These are phyloP conservation scores for Oehlia diaphana DNA, from an alignment of 192 early-diverging fungal species.

Conservation along the genomic window DNA sequence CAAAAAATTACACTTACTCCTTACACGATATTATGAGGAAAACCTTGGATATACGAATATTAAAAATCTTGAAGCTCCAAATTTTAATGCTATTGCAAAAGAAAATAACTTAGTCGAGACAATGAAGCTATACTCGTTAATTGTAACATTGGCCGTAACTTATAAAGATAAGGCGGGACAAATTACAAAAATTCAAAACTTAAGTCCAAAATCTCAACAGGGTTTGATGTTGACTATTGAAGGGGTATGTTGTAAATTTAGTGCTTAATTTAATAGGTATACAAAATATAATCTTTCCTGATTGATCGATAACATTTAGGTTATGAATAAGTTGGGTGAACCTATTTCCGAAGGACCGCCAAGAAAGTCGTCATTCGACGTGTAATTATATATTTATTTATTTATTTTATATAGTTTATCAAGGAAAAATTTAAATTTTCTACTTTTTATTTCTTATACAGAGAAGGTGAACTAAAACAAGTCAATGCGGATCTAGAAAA, in stretches of 20 bases:
- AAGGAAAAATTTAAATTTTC: not conserved
- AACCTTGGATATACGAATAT: conserved; percentile 67
- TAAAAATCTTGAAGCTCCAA: conserved; percentile 60
- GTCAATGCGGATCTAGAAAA: conserved; percentile 41
- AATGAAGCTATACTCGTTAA: conserved; percentile 77
- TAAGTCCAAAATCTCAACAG: conserved; percentile 73
- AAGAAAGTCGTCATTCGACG: not conserved
- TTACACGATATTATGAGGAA: conserved; percentile 86
- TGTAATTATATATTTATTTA: not conserved
- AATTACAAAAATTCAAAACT: conserved; percentile 80
- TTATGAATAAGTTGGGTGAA: conserved; percentile 24
- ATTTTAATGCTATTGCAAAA: conserved; percentile 84
- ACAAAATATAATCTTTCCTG: not conserved
- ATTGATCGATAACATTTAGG: conserved; percentile 11
- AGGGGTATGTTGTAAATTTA: conserved; percentile 47
- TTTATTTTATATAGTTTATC: conserved; percentile 24
- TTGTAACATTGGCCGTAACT: conserved; percentile 86
- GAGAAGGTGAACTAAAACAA: not conserved
- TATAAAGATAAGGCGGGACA: conserved; percentile 81
- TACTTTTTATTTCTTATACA: not conserved
- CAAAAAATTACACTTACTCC: conserved; percentile 84
- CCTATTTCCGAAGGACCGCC: not conserved
- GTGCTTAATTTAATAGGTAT: conserved; percentile 10
- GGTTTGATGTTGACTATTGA: conserved; percentile 92
- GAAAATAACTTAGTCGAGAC: conserved; percentile 72